Conservation (phyloP, 805 yeast species). For the Jamesozyma lodderae region DNA sequence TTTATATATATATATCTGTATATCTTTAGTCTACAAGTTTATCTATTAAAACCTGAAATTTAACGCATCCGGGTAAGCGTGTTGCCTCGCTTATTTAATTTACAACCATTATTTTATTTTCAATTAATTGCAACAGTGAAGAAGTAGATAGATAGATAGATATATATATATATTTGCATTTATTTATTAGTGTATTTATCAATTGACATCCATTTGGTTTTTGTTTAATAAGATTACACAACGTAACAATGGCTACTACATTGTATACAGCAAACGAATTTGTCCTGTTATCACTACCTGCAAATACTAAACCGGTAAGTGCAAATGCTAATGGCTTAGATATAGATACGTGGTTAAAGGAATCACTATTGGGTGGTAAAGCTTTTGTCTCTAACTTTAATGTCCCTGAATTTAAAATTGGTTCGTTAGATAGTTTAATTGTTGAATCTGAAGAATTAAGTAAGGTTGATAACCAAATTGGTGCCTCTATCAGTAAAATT, state of each 20-base stretch:
- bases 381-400: conserved; percentile 47
- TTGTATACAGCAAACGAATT: conserved; percentile 29
- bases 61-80: no score
- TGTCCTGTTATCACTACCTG: conserved; percentile 48
- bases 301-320: conserved; percentile 48
- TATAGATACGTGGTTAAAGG: conserved; percentile 45
- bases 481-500: conserved; percentile 58
- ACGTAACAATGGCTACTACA: conserved; percentile 23
- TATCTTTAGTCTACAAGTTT: no score
- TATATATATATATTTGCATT: no score
- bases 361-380: conserved; percentile 46
- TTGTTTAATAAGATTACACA: no score
- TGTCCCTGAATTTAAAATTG: conserved; percentile 84
- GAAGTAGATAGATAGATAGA: no score
- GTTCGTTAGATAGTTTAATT: conserved; percentile 86
- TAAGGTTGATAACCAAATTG: conserved; percentile 74
- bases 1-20: no score
- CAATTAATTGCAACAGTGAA: no score
- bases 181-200: no score
- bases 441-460: conserved; percentile 83
- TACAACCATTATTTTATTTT: no score
- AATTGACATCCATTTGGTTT: no score
- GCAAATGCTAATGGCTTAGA: conserved; percentile 35
- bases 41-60: no score
- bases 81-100: no score